Conservation (phyloP, 2,329 filamentous ascomycete genomes). For the Ascochyta lentis region DNA sequence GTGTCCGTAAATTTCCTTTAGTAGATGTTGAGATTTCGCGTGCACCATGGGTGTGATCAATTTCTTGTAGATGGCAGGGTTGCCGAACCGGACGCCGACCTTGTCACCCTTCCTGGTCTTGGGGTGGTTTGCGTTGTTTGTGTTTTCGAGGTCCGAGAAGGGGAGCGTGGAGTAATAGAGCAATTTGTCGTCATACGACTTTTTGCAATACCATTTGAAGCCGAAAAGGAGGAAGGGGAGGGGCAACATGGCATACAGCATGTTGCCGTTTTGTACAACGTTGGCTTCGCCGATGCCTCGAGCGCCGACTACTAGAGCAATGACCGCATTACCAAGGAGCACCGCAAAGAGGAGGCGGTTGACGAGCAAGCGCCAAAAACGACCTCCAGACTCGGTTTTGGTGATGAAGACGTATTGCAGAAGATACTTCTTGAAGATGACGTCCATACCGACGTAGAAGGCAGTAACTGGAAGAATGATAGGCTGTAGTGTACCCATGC, state of each 20-base stretch:
- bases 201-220: constrained; percentile 86
- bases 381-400: constrained; percentile 92
- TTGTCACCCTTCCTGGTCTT: constrained; percentile 60
- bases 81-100: constrained; percentile 79
- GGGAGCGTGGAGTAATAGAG: constrained; percentile 75
- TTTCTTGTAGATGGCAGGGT: constrained; percentile 82
- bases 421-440: constrained; percentile 91
- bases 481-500: constrained; percentile 84
- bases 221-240: constrained; percentile 76
- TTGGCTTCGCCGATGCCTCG: constrained; percentile 61
- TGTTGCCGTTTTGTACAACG: constrained; percentile 46
- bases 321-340: constrained; percentile 77
- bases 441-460: constrained; percentile 85
- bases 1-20: constrained; percentile 83
- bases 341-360: constrained; percentile 89
- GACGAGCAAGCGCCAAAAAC: constrained; percentile 88
- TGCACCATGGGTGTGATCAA: constrained; percentile 79
- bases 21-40: constrained; percentile 82
- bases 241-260: constrained; percentile 74
- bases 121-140: constrained; percentile 47
- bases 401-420: constrained; percentile 86
- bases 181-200: constrained; percentile 77
- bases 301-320: constrained; percentile 78
- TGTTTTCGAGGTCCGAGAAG: constrained; percentile 58
- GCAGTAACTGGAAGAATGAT: constrained; percentile 85